Evolutionary conservation across 192 early-diverging fungal species (phyloP), one percentile per base, ranked within the genome.

Genomic region (Gamsiella multidivaricata): DNA sequence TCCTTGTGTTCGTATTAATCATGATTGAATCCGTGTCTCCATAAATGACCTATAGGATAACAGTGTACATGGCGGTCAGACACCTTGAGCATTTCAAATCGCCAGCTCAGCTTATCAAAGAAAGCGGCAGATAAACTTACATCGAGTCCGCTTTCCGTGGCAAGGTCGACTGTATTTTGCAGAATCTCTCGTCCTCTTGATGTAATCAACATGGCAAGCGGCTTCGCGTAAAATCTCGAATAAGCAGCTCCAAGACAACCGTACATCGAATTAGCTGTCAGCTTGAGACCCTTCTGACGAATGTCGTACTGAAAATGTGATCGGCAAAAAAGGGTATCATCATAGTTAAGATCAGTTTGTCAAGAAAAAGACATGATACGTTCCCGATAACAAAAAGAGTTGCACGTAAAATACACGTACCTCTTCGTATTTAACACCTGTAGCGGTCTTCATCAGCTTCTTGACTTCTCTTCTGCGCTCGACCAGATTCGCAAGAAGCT

Each of bases 21-120:
- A 99, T 98, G 56, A 99, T 95, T 1, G 96, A 98, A 81, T 99
- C 98, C 3, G 98, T 99, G 70, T 99, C 98, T 60, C 98, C 98
- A 83, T 99, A 99, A 75, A 99, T 97, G 4, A 99, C 97, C 76
- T 89, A 69, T 29, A 22, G 15, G 64, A 18, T 20, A 59, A 42
- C 37, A 20, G 18, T 3, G 45, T 26, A 15, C 2, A 9, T 56
- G 2, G 11, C 25, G 22, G 54, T 18, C 11, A 61, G 23, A 53
- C 39, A 22, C 20, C 31, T 15, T 8, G 22, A 15, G 33, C 2
- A 10, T n/a, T 34, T 23, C n/a, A 64, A 49, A n/a, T n/a, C n/a
- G n/a, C n/a, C 20, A 58, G 9, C 11, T 7, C 26, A 22, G n/a
- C 18, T 14, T 36, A 10, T 50, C 50, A 0, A 14, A 1, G 5